These are phyloP conservation scores for Eimeria tenella DNA, from an alignment of 169 alveolate species.

Conservation along the genomic window DNA sequence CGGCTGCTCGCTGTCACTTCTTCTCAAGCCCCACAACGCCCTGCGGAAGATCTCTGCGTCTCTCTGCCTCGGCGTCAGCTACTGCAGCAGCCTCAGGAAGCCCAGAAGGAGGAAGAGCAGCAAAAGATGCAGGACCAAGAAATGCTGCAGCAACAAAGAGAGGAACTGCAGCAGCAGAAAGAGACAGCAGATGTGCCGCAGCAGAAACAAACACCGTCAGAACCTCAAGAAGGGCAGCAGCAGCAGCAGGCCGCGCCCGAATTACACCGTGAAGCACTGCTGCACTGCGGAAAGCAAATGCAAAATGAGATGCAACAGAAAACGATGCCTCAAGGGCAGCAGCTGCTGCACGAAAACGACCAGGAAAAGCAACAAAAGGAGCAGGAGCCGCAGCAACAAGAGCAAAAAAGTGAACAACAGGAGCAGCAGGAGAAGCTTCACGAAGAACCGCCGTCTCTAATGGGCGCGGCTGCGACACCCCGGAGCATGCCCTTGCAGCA, in stretches of 20 bases:
- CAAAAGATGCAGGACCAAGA: not conserved
- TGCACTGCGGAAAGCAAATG: not conserved
- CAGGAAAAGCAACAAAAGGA: not conserved
- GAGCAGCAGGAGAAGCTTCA: not conserved
- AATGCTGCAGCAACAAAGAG: not conserved
- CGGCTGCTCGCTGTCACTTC: not conserved
- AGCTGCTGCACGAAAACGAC: not conserved
- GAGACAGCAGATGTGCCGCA: not conserved
- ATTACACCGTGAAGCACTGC: not conserved
- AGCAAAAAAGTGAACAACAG: not conserved
- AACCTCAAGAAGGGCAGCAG: not conserved
- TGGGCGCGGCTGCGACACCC: not conserved
- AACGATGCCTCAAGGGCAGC: not conserved
- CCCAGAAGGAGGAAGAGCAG: conserved; percentile 13
- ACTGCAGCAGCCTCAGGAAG: conserved; percentile 24
- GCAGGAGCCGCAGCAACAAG: not conserved
- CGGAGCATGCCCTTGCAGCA: not conserved
- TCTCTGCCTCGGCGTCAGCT: conserved; percentile 38
- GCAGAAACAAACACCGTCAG: not conserved
- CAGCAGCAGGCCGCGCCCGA: not conserved
- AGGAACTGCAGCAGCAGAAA: conserved; percentile 29
- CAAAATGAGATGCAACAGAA: not conserved
- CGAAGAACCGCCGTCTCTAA: not conserved
- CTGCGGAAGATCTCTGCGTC: not conserved
- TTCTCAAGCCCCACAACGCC: not conserved